Percentiles rank a stretch among this genome's conserved stretches.
phyloP scores from a whole-genome alignment of 106 monocot genomes.

The Dioscorea zingiberensis region DNA sequence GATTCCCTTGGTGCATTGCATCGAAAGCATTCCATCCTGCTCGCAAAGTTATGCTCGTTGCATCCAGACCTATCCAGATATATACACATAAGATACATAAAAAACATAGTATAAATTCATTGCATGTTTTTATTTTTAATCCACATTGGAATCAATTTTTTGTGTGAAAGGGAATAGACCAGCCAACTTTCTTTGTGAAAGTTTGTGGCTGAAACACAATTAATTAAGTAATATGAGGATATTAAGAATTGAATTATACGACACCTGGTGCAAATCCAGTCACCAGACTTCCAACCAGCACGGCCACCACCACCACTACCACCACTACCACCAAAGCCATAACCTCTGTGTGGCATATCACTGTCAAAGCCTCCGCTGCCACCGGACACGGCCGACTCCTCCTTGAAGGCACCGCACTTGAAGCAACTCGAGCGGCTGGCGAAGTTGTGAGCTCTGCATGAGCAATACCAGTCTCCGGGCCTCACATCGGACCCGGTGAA shows the following conservation, averaged over 20 bases:
- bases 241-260: slow-evolving; percentile 36
- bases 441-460: slow-evolving; percentile 89
- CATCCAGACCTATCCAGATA: slow-evolving; percentile 1
- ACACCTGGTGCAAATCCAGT: slow-evolving; percentile 97
- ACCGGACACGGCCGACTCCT: slow-evolving; percentile 30
- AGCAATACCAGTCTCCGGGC: slow-evolving; percentile 95
- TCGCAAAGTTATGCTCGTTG: slow-evolving; percentile 11
- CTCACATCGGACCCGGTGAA: slow-evolving; percentile 64
- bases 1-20: slow-evolving; percentile 7
- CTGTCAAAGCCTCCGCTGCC: slow-evolving; percentile 18
- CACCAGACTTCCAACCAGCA: slow-evolving; percentile 83
- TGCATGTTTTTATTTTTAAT: no score
- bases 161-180: no score
- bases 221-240: background rate
- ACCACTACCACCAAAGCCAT: slow-evolving; percentile 21
- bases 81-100: background rate
- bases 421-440: slow-evolving; percentile 91
- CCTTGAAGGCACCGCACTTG: slow-evolving; percentile 70
- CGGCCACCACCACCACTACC: slow-evolving; percentile 34
- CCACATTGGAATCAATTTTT: no score
- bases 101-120: no score
- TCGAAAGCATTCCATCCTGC: slow-evolving; percentile 11
- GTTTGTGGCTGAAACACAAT: background rate
- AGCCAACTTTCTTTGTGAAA: no score
- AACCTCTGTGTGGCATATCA: slow-evolving; percentile 28